Percentiles rank a stretch among this genome's conserved stretches.
Evolutionary conservation across 768 basidiomycete genomes (phyloP).

Genomic region (Porpolomopsis calyptriformis): DNA sequence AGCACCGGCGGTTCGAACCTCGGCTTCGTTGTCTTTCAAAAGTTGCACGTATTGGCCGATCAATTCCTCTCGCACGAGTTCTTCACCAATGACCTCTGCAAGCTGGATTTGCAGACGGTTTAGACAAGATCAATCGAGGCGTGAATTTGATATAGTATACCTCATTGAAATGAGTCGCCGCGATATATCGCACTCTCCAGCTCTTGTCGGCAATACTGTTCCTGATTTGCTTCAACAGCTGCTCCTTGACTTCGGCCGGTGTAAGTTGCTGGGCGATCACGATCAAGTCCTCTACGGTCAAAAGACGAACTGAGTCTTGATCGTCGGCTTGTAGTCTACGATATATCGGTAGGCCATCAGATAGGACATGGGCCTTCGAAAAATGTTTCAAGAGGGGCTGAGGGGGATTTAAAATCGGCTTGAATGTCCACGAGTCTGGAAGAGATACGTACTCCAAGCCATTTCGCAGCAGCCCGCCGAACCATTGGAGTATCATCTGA

Average conservation of each 20-base stretch:
- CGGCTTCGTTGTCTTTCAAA: constrained; percentile 96
- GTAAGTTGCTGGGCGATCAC: constrained; percentile 78
- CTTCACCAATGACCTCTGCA: constrained; percentile 80
- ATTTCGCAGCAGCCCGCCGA: constrained; percentile 88
- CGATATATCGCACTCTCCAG: constrained; percentile 99
- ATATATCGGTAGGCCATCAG: constrained; percentile 87
- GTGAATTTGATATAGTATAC: constrained; percentile 27
- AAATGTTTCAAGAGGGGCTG: constrained; percentile 76
- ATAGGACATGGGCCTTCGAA: constrained; percentile 67
- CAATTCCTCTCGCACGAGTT: constrained; percentile 87
- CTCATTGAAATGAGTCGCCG: constrained; percentile 94
- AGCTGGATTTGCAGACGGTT: constrained; percentile 38
- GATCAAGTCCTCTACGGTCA: constrained; percentile 94
- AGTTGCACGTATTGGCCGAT: constrained; percentile 88
- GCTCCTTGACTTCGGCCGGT: constrained; percentile 84
- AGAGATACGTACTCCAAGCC: constrained; percentile 70
- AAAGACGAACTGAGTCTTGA: constrained; percentile 91
- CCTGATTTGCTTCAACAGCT: constrained; percentile 79
- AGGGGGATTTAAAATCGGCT: constrained; percentile 5
- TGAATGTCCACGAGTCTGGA: constrained; percentile 1
- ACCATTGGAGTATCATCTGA: constrained; percentile 99
- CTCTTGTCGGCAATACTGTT: constrained; percentile 89
- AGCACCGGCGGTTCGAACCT: constrained; percentile 92
- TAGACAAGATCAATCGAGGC: not conserved
- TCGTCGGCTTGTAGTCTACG: constrained; percentile 90